Conservation (phyloP, 2,329 filamentous ascomycete species). For the Alternaria brassicicola region DNA sequence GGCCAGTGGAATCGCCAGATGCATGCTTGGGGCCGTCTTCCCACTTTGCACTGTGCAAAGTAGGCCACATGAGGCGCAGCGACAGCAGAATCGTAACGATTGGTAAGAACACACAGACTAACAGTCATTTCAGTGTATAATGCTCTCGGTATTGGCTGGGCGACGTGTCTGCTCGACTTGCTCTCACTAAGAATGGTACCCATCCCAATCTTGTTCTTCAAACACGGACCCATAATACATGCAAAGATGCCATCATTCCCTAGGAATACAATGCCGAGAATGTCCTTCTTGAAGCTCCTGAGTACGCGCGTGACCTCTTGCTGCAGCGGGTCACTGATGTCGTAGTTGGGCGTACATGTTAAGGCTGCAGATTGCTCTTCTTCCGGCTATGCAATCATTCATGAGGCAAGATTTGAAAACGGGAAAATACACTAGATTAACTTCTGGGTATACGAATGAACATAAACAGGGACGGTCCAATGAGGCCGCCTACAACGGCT, state of each 20-base stretch:
- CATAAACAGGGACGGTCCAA: conserved; percentile 1
- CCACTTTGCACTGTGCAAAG: conserved; percentile 49
- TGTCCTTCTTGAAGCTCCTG: conserved; percentile 4
- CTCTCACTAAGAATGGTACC: conserved; percentile 45
- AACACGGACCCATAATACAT: conserved; percentile 32
- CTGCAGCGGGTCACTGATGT: conserved; percentile 8
- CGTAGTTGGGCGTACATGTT: background rate
- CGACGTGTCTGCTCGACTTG: conserved; percentile 49
- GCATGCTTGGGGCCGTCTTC: conserved; percentile 44
- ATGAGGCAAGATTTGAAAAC: background rate
- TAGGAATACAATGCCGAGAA: conserved; percentile 7
- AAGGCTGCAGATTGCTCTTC: background rate
- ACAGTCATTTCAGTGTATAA: conserved; percentile 34
- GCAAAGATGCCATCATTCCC: conserved; percentile 18
- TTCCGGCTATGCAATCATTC: background rate
- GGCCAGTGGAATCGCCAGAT: conserved; percentile 49
- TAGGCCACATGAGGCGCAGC: conserved; percentile 11
- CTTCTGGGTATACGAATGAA: background rate
- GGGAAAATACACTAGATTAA: background rate
- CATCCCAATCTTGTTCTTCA: conserved; percentile 39
- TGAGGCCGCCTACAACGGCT: background rate
- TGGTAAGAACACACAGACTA: background rate
- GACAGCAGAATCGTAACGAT: background rate
- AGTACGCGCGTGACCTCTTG: conserved; percentile 6
- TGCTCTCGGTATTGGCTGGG: conserved; percentile 48